Evolutionary conservation across 192 early-diverging fungal species (phyloP), one percentile per base, ranked within the genome.

Genomic region (Allomyces javanicus): DNA sequence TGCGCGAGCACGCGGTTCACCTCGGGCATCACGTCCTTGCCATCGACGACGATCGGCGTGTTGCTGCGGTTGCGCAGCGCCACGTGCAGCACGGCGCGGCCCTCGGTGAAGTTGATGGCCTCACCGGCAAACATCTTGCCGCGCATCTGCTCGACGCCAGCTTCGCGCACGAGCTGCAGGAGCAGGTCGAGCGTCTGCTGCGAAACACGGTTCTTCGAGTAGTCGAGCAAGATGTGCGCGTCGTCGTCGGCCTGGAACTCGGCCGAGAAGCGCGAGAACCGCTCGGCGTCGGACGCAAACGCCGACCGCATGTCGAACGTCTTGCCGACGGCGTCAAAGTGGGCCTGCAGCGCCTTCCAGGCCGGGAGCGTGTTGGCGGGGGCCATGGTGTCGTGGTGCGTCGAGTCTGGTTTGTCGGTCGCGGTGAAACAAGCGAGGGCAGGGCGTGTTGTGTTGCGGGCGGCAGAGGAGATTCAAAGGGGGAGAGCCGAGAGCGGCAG

Each of bases 101-200:
- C 81, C 78, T 97, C 92, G 43, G 96, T 98, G 67, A 92, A 91
- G 80, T 98, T 98, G 78, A 98, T 97, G 70, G 84, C 83, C 67
- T 91, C 90, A 55, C 96, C 96, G n/a, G 73, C 72, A 68, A 96
- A 97, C 94, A 97, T 97, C 77, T 86, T 85, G 69, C 84, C 78
- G 68, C 96, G 88, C 81, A 88, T 90, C 62, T 85, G 82, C 71
- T 89, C 86, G 40, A 99, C 86, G 43, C 88, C 81, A 44, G 89
- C 83, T 72, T 94, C 92, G 50, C 79, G 79, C 65, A 87, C 90
- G 61, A 99, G 79, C 50, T 83, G 80, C 27, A 97, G 74, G 64
- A 99, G 81, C 65, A 90, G 76, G 62, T 79, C 67, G 65, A 95
- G 76, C 44, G 89, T 92, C 63, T 90, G 88, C 58, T 91, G 77